These are phyloP conservation scores for Neurospora crassa DNA, from an alignment of 2,329 filamentous ascomycete species.

Conservation along the genomic window DNA sequence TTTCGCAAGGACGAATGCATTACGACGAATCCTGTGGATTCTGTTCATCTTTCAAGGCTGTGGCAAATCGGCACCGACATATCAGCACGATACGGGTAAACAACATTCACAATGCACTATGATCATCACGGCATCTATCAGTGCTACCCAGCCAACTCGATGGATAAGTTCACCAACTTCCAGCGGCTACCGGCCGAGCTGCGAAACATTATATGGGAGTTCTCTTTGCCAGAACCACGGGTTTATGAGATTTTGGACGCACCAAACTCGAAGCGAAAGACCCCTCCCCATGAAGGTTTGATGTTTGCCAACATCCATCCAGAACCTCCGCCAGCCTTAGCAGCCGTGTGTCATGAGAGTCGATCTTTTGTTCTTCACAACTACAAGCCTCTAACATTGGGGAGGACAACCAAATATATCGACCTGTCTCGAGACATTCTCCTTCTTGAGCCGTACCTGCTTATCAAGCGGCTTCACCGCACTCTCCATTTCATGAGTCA, in stretches of 20 bases:
- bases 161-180: constrained; percentile 21
- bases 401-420: constrained; percentile 36
- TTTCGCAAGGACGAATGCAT: neutral
- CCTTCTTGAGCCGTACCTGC: constrained; percentile 37
- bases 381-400: constrained; percentile 35
- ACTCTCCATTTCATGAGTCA: constrained; percentile 36
- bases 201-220: constrained; percentile 36
- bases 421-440: constrained; percentile 36
- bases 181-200: constrained; percentile 32
- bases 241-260: constrained; percentile 39
- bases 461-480: constrained; percentile 36
- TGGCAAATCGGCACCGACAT: neutral
- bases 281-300: constrained; percentile 30
- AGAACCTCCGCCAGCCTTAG: constrained; percentile 34
- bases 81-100: neutral
- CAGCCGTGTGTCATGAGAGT: constrained; percentile 34
- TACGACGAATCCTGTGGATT: neutral
- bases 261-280: constrained; percentile 30
- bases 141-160: constrained; percentile 10
- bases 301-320: constrained; percentile 37
- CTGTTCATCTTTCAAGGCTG: constrained; percentile 6
- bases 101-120: constrained; percentile 15
- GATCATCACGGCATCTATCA: constrained; percentile 13
- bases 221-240: constrained; percentile 33
- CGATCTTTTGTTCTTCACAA: constrained; percentile 31